These are phyloP conservation scores for Lepidium africanum DNA, from an alignment of 345 rosid species.

Conservation along the genomic window DNA sequence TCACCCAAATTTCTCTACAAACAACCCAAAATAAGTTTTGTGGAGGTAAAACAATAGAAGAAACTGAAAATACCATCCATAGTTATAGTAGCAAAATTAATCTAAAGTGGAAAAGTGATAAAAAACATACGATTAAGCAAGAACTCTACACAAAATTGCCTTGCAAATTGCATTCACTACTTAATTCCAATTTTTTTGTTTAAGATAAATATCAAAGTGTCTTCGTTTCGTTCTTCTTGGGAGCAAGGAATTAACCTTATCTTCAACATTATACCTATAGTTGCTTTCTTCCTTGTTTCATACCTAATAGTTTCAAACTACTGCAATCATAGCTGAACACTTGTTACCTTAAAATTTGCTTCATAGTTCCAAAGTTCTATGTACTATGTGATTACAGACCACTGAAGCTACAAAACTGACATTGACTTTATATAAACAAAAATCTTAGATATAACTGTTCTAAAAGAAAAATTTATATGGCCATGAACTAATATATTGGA, in stretches of 20 bases:
- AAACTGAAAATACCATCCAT: background rate
- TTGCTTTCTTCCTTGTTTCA: slow-evolving; percentile 14
- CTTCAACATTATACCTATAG: slow-evolving; percentile 4
- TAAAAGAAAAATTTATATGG: too few species aligned
- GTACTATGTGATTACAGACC: too few species aligned
- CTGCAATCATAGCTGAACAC: slow-evolving; percentile 18
- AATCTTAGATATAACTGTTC: too few species aligned
- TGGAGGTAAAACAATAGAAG: background rate
- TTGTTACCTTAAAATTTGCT: background rate
- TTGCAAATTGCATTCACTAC: background rate
- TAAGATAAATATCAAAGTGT: background rate
- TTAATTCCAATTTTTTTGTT: background rate
- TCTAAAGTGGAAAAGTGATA: background rate
- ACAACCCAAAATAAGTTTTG: background rate
- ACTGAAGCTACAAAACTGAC: too few species aligned
- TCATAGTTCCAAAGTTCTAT: too few species aligned
- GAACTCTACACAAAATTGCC: background rate
- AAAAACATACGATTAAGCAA: background rate
- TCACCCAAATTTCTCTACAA: too few species aligned
- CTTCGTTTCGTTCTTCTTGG: slow-evolving; percentile 2
- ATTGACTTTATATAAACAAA: too few species aligned
- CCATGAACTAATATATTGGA: too few species aligned
- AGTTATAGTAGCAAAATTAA: background rate
- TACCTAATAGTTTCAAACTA: slow-evolving; percentile 20
- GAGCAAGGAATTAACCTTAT: background rate